Evolutionary conservation across 768 basidiomycete species (phyloP).

Genomic region (Suillus decipiens): DNA sequence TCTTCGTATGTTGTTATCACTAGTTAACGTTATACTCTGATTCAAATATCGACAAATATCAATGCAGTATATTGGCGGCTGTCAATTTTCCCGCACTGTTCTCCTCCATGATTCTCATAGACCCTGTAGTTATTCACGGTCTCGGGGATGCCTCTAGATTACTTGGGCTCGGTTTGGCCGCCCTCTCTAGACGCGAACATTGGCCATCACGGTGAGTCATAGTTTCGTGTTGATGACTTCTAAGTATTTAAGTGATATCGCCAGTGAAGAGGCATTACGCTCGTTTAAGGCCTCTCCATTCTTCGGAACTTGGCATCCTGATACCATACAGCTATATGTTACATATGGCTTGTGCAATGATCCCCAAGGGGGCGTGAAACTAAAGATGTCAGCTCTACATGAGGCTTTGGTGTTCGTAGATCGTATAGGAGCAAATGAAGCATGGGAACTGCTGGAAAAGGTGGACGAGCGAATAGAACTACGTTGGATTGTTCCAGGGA

Average conservation of each 20-base stretch:
- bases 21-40: conserved; percentile 2
- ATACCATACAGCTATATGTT: conserved; percentile 59
- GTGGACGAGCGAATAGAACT: conserved; percentile 30
- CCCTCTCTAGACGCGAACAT: conserved; percentile 53
- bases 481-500: conserved; percentile 31
- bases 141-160: not conserved
- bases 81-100: conserved; percentile 66
- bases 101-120: conserved; percentile 69
- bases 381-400: conserved; percentile 68
- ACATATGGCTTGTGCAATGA: conserved; percentile 50
- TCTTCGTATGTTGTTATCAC: conserved; percentile 53
- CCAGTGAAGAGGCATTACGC: conserved; percentile 60
- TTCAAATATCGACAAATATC: not conserved
- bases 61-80: conserved; percentile 61
- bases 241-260: not conserved
- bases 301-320: conserved; percentile 71
- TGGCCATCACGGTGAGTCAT: conserved; percentile 62
- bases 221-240: not conserved
- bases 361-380: conserved; percentile 41
- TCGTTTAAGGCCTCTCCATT: conserved; percentile 57
- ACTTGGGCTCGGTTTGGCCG: conserved; percentile 25
- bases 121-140: conserved; percentile 63
- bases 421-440: conserved; percentile 22
- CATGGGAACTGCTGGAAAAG: conserved; percentile 28
- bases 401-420: conserved; percentile 67